phyloP scores from a whole-genome alignment of 257 asterid genomes.

The Lithospermum erythrorhizon region DNA sequence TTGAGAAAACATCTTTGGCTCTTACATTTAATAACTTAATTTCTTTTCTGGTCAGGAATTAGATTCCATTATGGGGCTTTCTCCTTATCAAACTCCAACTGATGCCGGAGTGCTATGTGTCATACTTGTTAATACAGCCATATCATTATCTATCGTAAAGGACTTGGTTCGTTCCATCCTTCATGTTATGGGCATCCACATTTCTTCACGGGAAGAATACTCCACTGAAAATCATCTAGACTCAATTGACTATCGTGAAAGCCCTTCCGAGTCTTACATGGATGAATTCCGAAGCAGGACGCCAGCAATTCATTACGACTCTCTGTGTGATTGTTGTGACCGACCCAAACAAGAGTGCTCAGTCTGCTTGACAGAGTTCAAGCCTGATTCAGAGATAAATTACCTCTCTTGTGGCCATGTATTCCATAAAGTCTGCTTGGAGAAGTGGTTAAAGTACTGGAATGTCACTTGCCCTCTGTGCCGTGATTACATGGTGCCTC shows the following conservation, averaged over 20 bases:
- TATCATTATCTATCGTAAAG: slow-evolving; percentile 67
- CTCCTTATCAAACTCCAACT: slow-evolving; percentile 69
- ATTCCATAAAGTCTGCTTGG: slow-evolving; percentile 66
- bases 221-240: slow-evolving; percentile 32
- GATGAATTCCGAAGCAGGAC: slow-evolving; percentile 60
- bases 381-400: slow-evolving; percentile 57
- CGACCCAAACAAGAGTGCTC: slow-evolving; percentile 50
- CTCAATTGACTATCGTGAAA: slow-evolving; percentile 30
- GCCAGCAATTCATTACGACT: slow-evolving; percentile 49
- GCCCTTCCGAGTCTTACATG: slow-evolving; percentile 59
- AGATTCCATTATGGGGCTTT: slow-evolving; percentile 51
- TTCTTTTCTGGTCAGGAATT: slow-evolving; percentile 17
- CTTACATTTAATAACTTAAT: too few relatives aligned
- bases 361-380: slow-evolving; percentile 61
- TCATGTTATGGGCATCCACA: slow-evolving; percentile 52
- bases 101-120: slow-evolving; percentile 84
- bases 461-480: slow-evolving; percentile 86
- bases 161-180: slow-evolving; percentile 63
- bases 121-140: slow-evolving; percentile 74
- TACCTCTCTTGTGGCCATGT: slow-evolving; percentile 70
- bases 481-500: slow-evolving; percentile 62
- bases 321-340: slow-evolving; percentile 21
- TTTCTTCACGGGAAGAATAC: slow-evolving; percentile 61
- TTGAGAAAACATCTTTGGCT: too few relatives aligned
- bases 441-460: slow-evolving; percentile 81